Evolutionary conservation across 1,139 yeast species (phyloP), one percentile per base, ranked within the genome.

Genomic region (Geotrichum restrictum): DNA sequence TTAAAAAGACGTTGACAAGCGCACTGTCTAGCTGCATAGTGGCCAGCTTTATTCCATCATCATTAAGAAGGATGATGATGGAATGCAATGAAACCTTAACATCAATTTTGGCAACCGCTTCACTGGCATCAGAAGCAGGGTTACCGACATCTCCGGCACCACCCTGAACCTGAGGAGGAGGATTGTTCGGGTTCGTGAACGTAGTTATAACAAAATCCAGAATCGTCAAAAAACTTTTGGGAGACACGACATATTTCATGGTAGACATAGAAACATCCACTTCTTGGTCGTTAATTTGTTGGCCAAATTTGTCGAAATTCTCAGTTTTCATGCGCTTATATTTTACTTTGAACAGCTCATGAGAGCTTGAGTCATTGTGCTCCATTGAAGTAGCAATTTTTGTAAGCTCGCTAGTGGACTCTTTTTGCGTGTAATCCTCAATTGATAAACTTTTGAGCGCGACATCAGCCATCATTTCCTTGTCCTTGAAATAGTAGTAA

Each of bases 151-250:
- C 22, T 6, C 42, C 33, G 3, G 34, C 45, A 1, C 57, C 49
- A 3, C 52, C 47, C 14, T 29, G 39, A 5, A 11, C 16, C 37
- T 41, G 21, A 5, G 49, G 38, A 16, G 45, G 53, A 10, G 88
- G 85, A 1, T 81, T 71, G 29, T 79, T 83, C 0, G 91, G 88
- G 58, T 81, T 75, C 1, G 96, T 85, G 65, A 93, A 93, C 0
- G 98, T 93, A 46, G 91, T 87, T 63, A 91, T 74, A 2, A 85
- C 74, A 65, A 85, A 94, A 67, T 89, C 94, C 59, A 93, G 71
- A 14, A 93, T 71, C 2, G 95, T 85, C 59, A 93, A 74, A 24
- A 87, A 71, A 1, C 96, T 85, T 62, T 81, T 85, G 49, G 97
- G 81, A 0, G 95, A 81, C 10, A 91, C 71, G 1, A 87, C 85